These are phyloP conservation scores for Earliella scabrosa DNA, from an alignment of 1,284 basidiomycete genomes.

Conservation along the genomic window DNA sequence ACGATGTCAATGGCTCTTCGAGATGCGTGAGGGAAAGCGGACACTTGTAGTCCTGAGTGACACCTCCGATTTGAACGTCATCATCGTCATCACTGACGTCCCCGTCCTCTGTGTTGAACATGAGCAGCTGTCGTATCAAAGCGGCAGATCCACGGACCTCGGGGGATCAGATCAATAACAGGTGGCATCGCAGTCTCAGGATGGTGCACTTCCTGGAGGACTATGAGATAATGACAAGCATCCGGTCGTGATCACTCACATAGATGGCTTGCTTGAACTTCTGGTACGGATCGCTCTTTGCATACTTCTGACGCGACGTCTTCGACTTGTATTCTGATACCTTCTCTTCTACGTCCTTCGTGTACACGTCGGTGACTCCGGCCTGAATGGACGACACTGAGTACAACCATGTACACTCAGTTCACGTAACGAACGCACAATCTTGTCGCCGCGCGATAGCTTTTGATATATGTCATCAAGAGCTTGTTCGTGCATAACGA, in stretches of 20 bases:
- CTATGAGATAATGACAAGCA: not conserved
- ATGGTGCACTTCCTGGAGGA: slow-evolving; percentile 66
- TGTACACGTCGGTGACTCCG: slow-evolving; percentile 51
- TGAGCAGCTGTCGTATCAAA: not conserved
- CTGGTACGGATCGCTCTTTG: slow-evolving; percentile 61
- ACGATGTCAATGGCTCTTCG: slow-evolving; percentile 78
- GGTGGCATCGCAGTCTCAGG: slow-evolving; percentile 75
- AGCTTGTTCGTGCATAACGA: slow-evolving; percentile 56
- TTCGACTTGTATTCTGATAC: slow-evolving; percentile 55
- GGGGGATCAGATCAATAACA: slow-evolving; percentile 70
- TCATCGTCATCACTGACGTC: slow-evolving; percentile 80
- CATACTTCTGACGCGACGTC: slow-evolving; percentile 78
- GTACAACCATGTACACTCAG: not conserved
- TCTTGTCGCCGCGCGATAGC: slow-evolving; percentile 53
- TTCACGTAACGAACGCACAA: slow-evolving; percentile 50
- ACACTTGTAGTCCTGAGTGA: slow-evolving; percentile 81
- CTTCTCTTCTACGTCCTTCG: slow-evolving; percentile 43
- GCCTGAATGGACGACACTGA: slow-evolving; percentile 39
- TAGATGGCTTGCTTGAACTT: slow-evolving; percentile 71
- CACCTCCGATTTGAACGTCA: slow-evolving; percentile 83
- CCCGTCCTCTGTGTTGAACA: slow-evolving; percentile 57
- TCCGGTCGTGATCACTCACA: slow-evolving; percentile 47
- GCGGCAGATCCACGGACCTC: slow-evolving; percentile 49
- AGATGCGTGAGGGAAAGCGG: slow-evolving; percentile 72
- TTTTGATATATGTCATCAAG: slow-evolving; percentile 61